A percentile compares a stretch with the other conserved stretches of the same genome.
Conservation (phyloP, 257 asterid species). For the Ajuga chamaepitys region DNA sequence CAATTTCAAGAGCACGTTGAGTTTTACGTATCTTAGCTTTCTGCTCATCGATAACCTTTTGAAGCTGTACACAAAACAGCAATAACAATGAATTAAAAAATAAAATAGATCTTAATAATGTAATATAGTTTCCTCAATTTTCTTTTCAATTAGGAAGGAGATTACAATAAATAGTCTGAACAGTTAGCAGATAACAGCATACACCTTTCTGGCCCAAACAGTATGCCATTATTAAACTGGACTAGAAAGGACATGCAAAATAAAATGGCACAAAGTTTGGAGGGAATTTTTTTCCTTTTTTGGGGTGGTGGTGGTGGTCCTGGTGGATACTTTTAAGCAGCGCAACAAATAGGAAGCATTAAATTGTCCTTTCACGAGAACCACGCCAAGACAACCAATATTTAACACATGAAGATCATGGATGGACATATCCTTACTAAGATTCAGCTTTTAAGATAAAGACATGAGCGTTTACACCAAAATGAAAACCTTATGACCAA, state of each 20-base stretch:
- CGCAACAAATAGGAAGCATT: neutral
- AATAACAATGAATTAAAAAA: neutral
- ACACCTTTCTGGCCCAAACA: neutral
- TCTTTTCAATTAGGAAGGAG: neutral
- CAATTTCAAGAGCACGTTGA: conserved; percentile 85
- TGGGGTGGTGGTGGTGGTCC: too few relatives aligned
- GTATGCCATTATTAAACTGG: neutral
- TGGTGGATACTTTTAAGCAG: neutral
- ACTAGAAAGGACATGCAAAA: neutral
- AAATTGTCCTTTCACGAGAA: neutral
- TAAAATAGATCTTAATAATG: neutral
- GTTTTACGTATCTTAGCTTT: conserved; percentile 74
- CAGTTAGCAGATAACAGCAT: neutral
- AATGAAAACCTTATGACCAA: neutral
- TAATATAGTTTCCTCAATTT: neutral
- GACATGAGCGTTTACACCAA: neutral
- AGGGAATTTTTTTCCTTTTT: neutral
- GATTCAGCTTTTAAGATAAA: conserved; percentile 4
- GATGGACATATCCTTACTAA: neutral
- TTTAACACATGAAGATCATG: neutral
- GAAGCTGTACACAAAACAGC: conserved; percentile 46
- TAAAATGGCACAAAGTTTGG: neutral
- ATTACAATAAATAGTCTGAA: neutral
- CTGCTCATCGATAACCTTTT: conserved; percentile 53
- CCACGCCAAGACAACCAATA: neutral